Percentiles rank a stretch among this genome's conserved stretches.
phyloP scores from a whole-genome alignment of 352 stramenopile genomes.

The Globisporangium echinulatum region DNA sequence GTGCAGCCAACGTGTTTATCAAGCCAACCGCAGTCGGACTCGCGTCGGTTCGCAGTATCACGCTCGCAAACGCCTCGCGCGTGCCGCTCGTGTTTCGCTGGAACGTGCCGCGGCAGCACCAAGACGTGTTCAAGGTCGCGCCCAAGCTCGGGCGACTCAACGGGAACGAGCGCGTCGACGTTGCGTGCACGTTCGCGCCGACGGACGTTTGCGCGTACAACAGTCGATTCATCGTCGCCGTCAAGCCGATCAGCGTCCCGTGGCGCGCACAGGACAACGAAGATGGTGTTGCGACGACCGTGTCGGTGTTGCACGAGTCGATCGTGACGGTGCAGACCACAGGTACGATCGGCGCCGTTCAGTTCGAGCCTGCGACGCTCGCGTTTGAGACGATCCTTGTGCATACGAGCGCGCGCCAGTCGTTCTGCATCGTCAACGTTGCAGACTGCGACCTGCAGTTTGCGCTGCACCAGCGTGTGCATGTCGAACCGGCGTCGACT shows the following conservation, averaged over 20 bases:
- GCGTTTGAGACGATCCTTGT: constrained; percentile 84
- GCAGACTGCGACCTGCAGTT: constrained; percentile 76
- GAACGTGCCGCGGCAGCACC: constrained; percentile 52
- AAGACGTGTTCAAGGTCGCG: constrained; percentile 55
- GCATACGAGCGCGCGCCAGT: constrained; percentile 63
- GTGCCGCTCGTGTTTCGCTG: constrained; percentile 85
- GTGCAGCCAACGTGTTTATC: constrained; percentile 57
- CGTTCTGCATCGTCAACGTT: constrained; percentile 66
- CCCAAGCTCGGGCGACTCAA: constrained; percentile 74
- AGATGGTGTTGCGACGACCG: background rate
- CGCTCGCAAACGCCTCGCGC: constrained; percentile 73
- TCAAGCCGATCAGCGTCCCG: constrained; percentile 69
- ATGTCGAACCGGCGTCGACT: constrained; percentile 8
- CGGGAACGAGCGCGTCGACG: constrained; percentile 57
- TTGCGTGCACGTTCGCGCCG: constrained; percentile 81
- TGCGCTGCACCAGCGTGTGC: constrained; percentile 33
- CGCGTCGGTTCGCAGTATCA: constrained; percentile 37
- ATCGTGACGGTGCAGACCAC: constrained; percentile 61
- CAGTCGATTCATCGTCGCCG: constrained; percentile 51
- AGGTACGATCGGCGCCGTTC: constrained; percentile 64
- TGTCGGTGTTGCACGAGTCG: constrained; percentile 58
- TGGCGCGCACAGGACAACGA: constrained; percentile 17
- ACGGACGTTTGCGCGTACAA: constrained; percentile 65
- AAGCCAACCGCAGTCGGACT: constrained; percentile 84
- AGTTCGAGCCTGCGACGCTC: constrained; percentile 62